Evolutionary conservation across 306 rosid genomes (phyloP), one percentile per base, ranked within the genome.

Genomic region (Fagus crenata): DNA sequence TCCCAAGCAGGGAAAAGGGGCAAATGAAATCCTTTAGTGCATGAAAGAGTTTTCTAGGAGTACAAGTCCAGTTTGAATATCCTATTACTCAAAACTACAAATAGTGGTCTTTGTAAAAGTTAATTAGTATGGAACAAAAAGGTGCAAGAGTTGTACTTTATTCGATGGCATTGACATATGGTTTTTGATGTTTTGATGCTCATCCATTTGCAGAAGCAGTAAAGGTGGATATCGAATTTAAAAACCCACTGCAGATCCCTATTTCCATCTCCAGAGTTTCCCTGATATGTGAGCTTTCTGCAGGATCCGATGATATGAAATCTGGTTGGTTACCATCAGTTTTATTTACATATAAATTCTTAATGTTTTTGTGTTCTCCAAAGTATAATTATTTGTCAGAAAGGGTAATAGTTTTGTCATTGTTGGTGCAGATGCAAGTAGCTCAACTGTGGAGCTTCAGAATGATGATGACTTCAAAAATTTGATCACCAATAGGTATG

Each of bases 211-310:
- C 93, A 96, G 99, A 96, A 82, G 90, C 86, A 12, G 93, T 96
- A 83, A 92, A 78, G 80, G 90, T 96, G 85, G 93, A 85, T 84
- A 86, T 95, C 12, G 93, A 89, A 85, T 89, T 96, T 36, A 88
- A 71, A 82, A 96, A 96, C 69, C 98, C 99, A 59, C 86, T 96
- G 83, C 97, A 92, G 87, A 92, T 96, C 75, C 77, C 96, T 31
- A 80, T 96, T 74, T 88, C 88, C 28, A 71, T 92, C 75, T 92
- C 99, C 40, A 71, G 89, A 75, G 93, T 89, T 81, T 85, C 94
- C 71, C 88, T 92, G 54, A 54, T 91, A 63, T 96, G 99, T 84
- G 87, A 86, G 83, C 87, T 89, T 87, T 88, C 86, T 78, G 67
- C 75, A 63, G 81, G 77, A 75, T 83, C 90, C 8, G 89, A 84